These are phyloP conservation scores for Thielaviopsis ethacetica DNA, from an alignment of 2,329 filamentous ascomycete species.

Conservation along the genomic window DNA sequence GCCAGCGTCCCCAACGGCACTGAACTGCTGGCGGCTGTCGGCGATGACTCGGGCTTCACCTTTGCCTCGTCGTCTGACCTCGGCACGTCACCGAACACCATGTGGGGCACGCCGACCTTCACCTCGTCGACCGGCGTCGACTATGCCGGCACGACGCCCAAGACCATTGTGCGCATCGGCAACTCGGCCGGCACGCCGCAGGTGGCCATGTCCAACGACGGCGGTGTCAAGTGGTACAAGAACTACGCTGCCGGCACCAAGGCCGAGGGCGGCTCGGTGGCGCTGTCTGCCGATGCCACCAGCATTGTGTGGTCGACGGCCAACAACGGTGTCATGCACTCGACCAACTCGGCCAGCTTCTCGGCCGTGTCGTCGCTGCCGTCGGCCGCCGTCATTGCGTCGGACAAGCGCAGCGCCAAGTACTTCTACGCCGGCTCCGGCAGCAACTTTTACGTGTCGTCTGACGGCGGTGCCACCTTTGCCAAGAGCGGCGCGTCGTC, in stretches of 20 bases:
- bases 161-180: conserved; percentile 33
- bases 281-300: conserved; percentile 15
- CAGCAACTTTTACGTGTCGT: conserved; percentile 34
- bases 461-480: conserved; percentile 30
- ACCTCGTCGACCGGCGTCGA: conserved; percentile 29
- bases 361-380: conserved; percentile 2
- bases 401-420: conserved; percentile 35
- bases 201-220: conserved; percentile 8
- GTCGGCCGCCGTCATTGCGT: conserved; percentile 27
- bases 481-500: conserved; percentile 17
- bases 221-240: background rate
- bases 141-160: conserved; percentile 29
- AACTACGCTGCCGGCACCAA: conserved; percentile 5
- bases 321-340: conserved; percentile 5
- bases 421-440: conserved; percentile 35
- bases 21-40: conserved; percentile 34
- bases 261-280: conserved; percentile 1
- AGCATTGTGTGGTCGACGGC: conserved; percentile 21
- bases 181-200: conserved; percentile 26
- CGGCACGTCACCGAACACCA: conserved; percentile 24
- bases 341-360: background rate
- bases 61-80: conserved; percentile 24
- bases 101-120: conserved; percentile 32
- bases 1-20: conserved; percentile 32
- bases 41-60: conserved; percentile 36